Evolutionary conservation across 208 protist species (phyloP), one percentile per base, ranked within the genome.

Genomic region (Acanthamoeba healyi): DNA sequence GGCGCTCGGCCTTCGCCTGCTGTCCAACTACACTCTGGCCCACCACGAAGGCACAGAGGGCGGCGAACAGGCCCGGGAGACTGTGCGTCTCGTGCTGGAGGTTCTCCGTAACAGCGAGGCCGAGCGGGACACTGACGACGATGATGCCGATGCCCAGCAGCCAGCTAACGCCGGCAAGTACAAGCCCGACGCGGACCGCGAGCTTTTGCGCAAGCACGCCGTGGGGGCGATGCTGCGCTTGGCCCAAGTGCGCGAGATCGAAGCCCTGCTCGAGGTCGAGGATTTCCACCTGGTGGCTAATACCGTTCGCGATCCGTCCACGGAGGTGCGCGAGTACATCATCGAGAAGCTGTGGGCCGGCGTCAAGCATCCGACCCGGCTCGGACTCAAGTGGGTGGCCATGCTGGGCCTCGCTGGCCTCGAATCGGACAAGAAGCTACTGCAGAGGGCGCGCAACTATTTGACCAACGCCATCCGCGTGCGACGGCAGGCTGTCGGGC

Each of bases 241-340:
- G 49, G 81, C 44, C 15, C 81, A 89, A 29, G 54, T 89, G 51
- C 81, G 54, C 44, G 81, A 58, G 29, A 61, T 89, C 32, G 81
- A 58, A 49, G 22, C 34, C 34, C 24, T 89, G 54, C 81, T 89
- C 81, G 54, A 89, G 34, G 81, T 89, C 24, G 54, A 89, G 51
- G 51, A 89, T 26, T 82, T 82, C n/a, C 72, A 82, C 29, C 72
- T 82, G 19, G 72, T 82, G 72, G 72, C 81, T 5, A 6, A 24
- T 29, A 89, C 44, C 19, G 51, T 67, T 29, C 81, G 54, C 51
- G 51, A 89, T 29, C 81, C 81, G 10, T 9, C 49, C 44, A 14
- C 19, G 26, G 81, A 89, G 54, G 81, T 89, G 81, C 81, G 81
- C 32, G 81, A 89, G 51, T 58, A 58, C 81, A 65, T 89, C 34